Evolutionary conservation across 2,329 filamentous ascomycete genomes (phyloP), one percentile per base, ranked within the genome.

Genomic region (Beauveria sp.): DNA sequence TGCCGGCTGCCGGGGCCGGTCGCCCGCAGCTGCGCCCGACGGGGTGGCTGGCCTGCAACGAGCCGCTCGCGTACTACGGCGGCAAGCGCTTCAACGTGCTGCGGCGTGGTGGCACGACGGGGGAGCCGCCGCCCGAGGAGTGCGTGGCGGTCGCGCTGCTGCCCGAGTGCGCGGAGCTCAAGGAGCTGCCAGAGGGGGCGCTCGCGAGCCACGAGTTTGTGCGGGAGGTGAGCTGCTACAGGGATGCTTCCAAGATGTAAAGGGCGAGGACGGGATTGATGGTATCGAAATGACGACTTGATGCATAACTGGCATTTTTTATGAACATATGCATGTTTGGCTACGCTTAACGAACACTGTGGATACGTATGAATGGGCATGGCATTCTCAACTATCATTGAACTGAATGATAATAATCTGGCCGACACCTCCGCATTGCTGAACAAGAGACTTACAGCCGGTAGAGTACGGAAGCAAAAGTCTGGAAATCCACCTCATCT

Each of bases 141-240:
- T 79, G 77, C 61, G 73, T 70, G 1, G 65, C 69, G 7, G 67
- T 79, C 53, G 66, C 63, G 7, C 65, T 79, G 46, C 63, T 77
- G 30, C 72, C 76, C 9, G 67, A 75, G 64, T 79, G 76, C 51
- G 70, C 70, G 0, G 51, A 58, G 50, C 64, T 77, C 50, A 61
- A 69, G 1, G 67, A 68, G 7, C 62, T 74, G 41, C 69, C 71
- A 0, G 66, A 65, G 37, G 70, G 68, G 0, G 69, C 69, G 47
- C 58, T 67, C 5, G 62, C 69, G 4, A 73, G 66, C 43, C 74
- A 78, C 61, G 65, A 72, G 28, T 72, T 70, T 64, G 73, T 69
- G 0, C 64, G 67, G 10, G 61, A 56, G 2, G 69, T 71, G 2
- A 66, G 64, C 37, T 78, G 76, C 62, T 75, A 74, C 61, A 65